Evolutionary conservation across 352 stramenopile genomes (phyloP).

Genomic region (Phytopythium cucurbitacearum): DNA sequence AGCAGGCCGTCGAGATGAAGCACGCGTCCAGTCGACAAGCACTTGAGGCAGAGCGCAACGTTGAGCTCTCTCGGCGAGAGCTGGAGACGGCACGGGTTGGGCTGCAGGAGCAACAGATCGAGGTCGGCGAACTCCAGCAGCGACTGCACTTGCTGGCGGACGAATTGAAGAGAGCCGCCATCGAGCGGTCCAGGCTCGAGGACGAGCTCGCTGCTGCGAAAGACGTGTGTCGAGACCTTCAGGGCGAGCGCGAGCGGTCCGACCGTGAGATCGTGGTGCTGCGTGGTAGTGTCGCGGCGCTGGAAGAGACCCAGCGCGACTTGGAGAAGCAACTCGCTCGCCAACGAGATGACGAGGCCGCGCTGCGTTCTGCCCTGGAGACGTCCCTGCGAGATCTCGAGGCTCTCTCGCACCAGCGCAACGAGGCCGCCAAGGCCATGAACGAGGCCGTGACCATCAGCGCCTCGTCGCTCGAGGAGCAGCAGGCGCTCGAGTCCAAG

Average conservation of each 20-base stretch:
- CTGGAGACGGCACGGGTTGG: conserved; percentile 17
- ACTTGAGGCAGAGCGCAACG: conserved; percentile 24
- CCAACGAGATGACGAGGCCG: conserved; percentile 42
- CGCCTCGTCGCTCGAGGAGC: conserved; percentile 73
- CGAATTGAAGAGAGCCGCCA: conserved; percentile 27
- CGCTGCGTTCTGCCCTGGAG: conserved; percentile 62
- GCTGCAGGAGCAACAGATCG: conserved; percentile 31
- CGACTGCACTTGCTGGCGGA: conserved; percentile 29
- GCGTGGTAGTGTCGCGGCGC: conserved; percentile 13
- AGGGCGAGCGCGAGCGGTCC: conserved; percentile 34
- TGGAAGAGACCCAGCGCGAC: conserved; percentile 24
- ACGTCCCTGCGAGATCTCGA: conserved; percentile 58
- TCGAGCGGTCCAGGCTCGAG: conserved; percentile 25
- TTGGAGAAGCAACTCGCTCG: conserved; percentile 36
- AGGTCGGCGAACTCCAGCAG: conserved; percentile 21
- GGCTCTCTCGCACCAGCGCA: conserved; percentile 60
- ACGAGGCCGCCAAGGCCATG: conserved; percentile 77
- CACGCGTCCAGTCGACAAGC: conserved; percentile 28
- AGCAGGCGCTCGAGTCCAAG: conserved; percentile 56
- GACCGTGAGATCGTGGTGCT: conserved; percentile 16
- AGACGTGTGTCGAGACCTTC: conserved; percentile 43
- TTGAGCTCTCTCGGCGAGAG: conserved; percentile 23
- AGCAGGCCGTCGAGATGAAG: conserved; percentile 40
- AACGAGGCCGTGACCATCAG: conserved; percentile 83
- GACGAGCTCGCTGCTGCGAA: conserved; percentile 53